Base-by-base conservation (phyloP, 306 rosid genomes). In the Heteromeles arbutifolia region DNA sequence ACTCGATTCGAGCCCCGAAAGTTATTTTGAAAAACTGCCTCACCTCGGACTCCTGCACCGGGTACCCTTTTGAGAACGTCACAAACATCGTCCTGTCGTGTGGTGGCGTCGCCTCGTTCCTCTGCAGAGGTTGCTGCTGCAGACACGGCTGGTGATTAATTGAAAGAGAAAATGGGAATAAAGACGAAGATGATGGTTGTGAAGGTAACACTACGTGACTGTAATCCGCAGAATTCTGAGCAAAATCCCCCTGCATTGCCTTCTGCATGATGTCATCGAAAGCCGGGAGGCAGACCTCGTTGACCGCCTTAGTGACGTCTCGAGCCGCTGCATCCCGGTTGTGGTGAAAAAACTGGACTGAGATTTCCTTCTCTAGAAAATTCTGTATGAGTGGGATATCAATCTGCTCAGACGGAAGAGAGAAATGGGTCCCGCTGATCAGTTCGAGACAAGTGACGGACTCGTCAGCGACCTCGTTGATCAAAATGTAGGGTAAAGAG, bases 31-130 rank as follows among this genome's bases (percentile, higher is more conserved):
- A 69, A 43, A 88, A 88, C 12, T 91, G 87, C 10, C 77, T 77
- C 48, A 93, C 82, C 61, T 93, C 98, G 82, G 79, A 44, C 44
- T 93, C 98, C 0, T 65, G 69, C 2, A 93, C 89, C 0, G 84
- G 91, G 11, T 90, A 90, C 3, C 97, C 97, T 2, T 88, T 88
- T 0, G 98, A 91, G 84, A 93, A 93, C 0, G 97, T 91, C 78
- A 93, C 82, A 22, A 93, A 93, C 86, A 93, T 65, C 0, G 97
- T 86, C 82, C 97, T 73, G 1, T 77, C 89, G n/a, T 86, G 89
- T 0, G 84, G 84, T 0, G 81, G 78, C 3, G 74, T 81, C 58
- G 14, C 8, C 54, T 50, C 54, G 54, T 50, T 50, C 54, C 54
- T 17, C 21, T 50, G 66, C 66, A 24, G 28, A 58, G 64, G 29